Evolutionary conservation across 1,139 yeast genomes (phyloP).

Genomic region (Scheffersomyces titani): DNA sequence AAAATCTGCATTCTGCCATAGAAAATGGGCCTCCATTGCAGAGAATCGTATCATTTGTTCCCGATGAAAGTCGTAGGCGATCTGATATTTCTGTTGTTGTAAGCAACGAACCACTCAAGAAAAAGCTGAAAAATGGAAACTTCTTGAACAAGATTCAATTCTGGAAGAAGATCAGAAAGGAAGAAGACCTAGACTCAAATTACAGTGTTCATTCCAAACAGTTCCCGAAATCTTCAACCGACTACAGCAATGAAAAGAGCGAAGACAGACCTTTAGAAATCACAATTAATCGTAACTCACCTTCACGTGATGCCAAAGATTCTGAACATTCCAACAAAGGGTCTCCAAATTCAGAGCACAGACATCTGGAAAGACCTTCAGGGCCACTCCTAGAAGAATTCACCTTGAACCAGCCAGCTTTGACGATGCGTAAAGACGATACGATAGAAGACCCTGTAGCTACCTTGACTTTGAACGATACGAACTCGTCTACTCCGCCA

Average conservation of each 20-base stretch:
- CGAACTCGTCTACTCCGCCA: not conserved
- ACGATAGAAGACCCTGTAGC: not conserved
- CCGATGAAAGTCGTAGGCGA: constrained; percentile 25
- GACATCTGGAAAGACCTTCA: not conserved
- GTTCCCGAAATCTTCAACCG: not conserved
- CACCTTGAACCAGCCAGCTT: not conserved
- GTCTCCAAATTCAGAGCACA: not conserved
- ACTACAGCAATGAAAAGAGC: not conserved
- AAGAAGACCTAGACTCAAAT: constrained; percentile 5
- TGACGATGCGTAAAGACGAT: not conserved
- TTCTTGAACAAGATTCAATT: constrained; percentile 41
- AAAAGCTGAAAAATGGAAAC: constrained; percentile 23
- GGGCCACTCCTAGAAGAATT: not conserved
- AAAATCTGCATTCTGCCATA: not conserved
- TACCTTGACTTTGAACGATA: not conserved
- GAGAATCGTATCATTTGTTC: constrained; percentile 37
- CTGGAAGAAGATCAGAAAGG: constrained; percentile 35
- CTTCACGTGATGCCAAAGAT: not conserved
- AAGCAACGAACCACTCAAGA: constrained; percentile 8
- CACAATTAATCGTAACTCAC: constrained; percentile 3
- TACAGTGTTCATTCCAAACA: not conserved
- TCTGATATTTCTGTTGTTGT: constrained; percentile 12
- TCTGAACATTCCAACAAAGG: not conserved
- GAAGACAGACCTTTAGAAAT: constrained; percentile 4
- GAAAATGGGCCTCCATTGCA: constrained; percentile 18